These are phyloP conservation scores for Populus davidiana DNA, from an alignment of 345 rosid species.

Conservation along the genomic window DNA sequence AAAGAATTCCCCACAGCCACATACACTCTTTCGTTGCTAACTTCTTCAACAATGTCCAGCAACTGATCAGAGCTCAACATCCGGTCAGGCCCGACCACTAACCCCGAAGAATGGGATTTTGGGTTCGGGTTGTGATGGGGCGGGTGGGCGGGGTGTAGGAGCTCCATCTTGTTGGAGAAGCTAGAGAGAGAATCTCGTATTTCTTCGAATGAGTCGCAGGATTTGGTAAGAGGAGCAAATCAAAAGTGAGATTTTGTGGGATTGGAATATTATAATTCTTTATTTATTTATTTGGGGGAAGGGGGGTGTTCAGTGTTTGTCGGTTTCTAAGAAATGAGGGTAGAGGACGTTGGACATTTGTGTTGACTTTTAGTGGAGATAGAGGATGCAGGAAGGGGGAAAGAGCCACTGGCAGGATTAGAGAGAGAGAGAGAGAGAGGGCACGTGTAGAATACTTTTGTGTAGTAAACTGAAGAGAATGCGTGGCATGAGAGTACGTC, in stretches of 20 bases:
- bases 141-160: slow-evolving; percentile 26
- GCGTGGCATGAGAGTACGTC: too few species aligned
- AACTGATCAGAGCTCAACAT: slow-evolving; percentile 5
- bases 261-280: background rate
- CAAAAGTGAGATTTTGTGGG: background rate
- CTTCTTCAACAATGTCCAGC: slow-evolving; percentile 37
- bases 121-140: slow-evolving; percentile 19
- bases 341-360: background rate
- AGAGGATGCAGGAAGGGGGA: background rate
- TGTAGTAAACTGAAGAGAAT: background rate
- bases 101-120: slow-evolving; percentile 14
- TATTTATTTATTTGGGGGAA: background rate
- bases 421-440: too few species aligned
- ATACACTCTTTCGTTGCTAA: slow-evolving; percentile 35
- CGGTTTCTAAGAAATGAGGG: background rate
- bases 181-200: background rate
- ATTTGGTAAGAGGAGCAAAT: background rate
- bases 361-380: background rate
- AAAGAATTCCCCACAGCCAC: slow-evolving; percentile 57
- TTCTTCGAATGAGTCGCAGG: background rate
- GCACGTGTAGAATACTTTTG: background rate
- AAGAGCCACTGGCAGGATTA: background rate
- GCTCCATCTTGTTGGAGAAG: slow-evolving; percentile 31
- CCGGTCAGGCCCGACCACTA: slow-evolving; percentile 8
- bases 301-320: background rate